Base-by-base conservation (phyloP, 352 stramenopile species). In the Albugo laibachii region DNA sequence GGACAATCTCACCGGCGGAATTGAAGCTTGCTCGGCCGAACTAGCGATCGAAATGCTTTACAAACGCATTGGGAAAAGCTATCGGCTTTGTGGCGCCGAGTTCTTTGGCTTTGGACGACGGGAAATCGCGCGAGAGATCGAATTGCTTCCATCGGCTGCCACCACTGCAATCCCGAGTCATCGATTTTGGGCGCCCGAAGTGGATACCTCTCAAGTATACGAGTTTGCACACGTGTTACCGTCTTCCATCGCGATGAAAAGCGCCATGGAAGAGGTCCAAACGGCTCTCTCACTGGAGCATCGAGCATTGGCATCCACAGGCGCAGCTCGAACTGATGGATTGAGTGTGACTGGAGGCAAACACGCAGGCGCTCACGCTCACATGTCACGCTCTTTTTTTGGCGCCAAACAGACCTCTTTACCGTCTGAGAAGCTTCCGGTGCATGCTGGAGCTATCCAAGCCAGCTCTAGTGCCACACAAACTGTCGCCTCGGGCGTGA, bases 41-140 rank as follows among this genome's bases (percentile, higher is more conserved):
- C 74, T 83, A n/a, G 74, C 76, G 3, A 49, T 92, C 5, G 56
- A 83, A 5, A 62, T 85, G 45, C 48, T 84, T 42, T 72, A 67
- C 41, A 69, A 76, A 1, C 80, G 61, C 5, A 86, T 74, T 21
- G 88, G 79, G 79, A 77, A 74, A 46, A 84, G 72, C 15, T 93
- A 83, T 46, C 71, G 75, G 6, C 46, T 93, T 2, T 57, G 67
- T 11, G 75, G 78, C 11, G 58, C 68, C 21, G 79, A 86, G 40
- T 93, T 93, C 46, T 93, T 91, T 53, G 80, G 80, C 0, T 78
- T 91, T 44, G 68, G 73, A 0, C 27, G 91, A 4, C 69, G 75
- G 1, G 69, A 69, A 15, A 81, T 93, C 20, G 56, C 50, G 11
- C 52, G 52, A 2, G 66, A 82, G 36, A 70, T 93, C 20, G 80